phyloP scores from a whole-genome alignment of 2,329 filamentous ascomycete species.

The Hyphodiscus sp. region DNA sequence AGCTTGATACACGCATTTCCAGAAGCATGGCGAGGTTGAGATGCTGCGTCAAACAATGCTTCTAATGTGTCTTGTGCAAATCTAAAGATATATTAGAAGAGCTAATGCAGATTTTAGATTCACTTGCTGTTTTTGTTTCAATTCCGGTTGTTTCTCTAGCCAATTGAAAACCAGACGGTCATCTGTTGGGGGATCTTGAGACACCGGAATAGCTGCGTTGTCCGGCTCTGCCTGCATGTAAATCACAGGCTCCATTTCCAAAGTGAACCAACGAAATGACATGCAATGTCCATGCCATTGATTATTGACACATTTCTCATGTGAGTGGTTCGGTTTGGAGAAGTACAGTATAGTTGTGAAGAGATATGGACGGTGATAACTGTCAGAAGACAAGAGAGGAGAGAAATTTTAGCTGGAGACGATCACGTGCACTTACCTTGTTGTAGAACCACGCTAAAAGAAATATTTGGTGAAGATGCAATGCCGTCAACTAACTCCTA shows the following conservation, averaged over 20 bases:
- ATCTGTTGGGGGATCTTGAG: constrained; percentile 14
- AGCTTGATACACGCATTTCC: constrained; percentile 53
- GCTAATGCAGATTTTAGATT: constrained; percentile 16
- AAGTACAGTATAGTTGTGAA: not conserved
- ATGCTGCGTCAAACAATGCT: constrained; percentile 22
- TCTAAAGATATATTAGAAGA: constrained; percentile 6
- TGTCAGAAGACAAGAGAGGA: not conserved
- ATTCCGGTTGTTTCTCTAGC: constrained; percentile 36
- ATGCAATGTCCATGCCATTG: not conserved
- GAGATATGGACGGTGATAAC: not conserved
- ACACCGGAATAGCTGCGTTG: not conserved
- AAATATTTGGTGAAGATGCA: not conserved
- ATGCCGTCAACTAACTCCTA: not conserved
- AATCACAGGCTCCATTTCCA: not conserved
- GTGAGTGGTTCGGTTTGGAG: not conserved
- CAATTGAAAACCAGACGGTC: constrained; percentile 31
- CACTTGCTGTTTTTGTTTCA: constrained; percentile 33
- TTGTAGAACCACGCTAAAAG: not conserved
- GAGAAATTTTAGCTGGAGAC: not conserved
- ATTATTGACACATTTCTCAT: not conserved
- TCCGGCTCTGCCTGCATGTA: not conserved
- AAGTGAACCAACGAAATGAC: not conserved
- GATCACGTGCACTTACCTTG: not conserved
- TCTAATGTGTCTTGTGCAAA: constrained; percentile 18
- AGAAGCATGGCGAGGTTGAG: constrained; percentile 47